Evolutionary conservation across 495 filamentous ascomycete species (phyloP), one percentile per base, ranked within the genome.

Genomic region (Lophiotrema nucula): DNA sequence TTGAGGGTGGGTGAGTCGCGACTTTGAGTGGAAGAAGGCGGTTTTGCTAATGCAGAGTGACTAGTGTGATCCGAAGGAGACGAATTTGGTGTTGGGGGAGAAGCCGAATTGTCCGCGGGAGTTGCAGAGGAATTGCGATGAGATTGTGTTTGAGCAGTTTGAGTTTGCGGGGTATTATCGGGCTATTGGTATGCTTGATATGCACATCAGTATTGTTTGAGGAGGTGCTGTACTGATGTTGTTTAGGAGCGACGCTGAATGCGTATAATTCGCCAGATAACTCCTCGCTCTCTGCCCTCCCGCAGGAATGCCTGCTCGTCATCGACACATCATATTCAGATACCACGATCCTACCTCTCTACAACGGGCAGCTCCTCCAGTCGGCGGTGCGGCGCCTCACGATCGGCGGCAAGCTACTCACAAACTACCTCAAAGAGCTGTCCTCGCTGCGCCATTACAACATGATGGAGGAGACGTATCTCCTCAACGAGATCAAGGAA

Each of bases 61-160:
- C 6, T 50, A 77, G 73, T 90, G 87, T 71, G 83, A 90, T 71
- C 91, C 93, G 2, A 79, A 82, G 53, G 85, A 90, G 13, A 92
- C 90, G 8, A 85, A 88, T 18, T 73, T 99, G 25, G 68, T 99
- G 0, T 80, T 98, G 25, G 85, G 90, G 21, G 93, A 99, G 72
- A 88, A 90, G 27, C 88, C 95, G n/a, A 97, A 97, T 71, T 83
- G 87, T 2, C 79, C 92, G 41, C 82, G 84, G 3, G 76, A 80
- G 10, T 73, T 99, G 48, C 92, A 97, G 72, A 83, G 81, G 16
- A 91, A 96, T 68, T 89, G 89, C 55, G 93, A 97, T 69, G 90
- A 99, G 76, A 89, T 99, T 69, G 82, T 97, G 0, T 97, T 97
- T 76, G 93, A 99, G 69, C 92, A 97, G 69, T 97, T 91, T 77